phyloP scores from a whole-genome alignment of 2,329 filamentous ascomycete species.

The Cadophora sp. region DNA sequence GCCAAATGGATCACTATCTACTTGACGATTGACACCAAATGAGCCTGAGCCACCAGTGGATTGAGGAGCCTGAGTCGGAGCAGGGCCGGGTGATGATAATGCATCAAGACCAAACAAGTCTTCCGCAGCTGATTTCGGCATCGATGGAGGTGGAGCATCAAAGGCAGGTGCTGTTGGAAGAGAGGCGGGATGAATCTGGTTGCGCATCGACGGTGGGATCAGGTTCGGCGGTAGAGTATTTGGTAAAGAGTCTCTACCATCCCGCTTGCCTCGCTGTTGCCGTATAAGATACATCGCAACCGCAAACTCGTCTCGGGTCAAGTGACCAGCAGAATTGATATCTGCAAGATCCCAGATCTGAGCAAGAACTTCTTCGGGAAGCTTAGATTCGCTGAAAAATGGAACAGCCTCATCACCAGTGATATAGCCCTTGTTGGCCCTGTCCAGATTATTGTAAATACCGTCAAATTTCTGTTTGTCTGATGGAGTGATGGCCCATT shows the following conservation, averaged over 20 bases:
- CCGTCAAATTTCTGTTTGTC: conserved; percentile 91
- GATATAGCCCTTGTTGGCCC: conserved; percentile 79
- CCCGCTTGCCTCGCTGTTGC: conserved; percentile 79
- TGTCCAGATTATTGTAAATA: conserved; percentile 86
- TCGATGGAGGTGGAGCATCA: conserved; percentile 50
- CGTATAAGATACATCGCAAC: conserved; percentile 97
- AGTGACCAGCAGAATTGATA: conserved; percentile 85
- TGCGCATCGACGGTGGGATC: conserved; percentile 85
- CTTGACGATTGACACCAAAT: conserved; percentile 49
- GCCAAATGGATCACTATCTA: conserved; percentile 48
- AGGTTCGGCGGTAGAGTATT: conserved; percentile 79
- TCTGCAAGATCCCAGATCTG: conserved; percentile 98
- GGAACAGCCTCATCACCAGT: conserved; percentile 93
- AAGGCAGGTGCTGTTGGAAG: conserved; percentile 53
- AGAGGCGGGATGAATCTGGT: conserved; percentile 56
- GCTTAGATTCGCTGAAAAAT: conserved; percentile 91
- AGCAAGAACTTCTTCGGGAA: conserved; percentile 87
- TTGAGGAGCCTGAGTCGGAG: conserved; percentile 63
- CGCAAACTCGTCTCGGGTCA: conserved; percentile 90
- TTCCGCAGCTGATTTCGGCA: conserved; percentile 83
- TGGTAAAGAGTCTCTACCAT: conserved; percentile 68
- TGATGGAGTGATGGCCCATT: conserved; percentile 82
- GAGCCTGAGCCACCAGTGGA: conserved; percentile 76
- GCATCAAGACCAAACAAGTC: conserved; percentile 94
- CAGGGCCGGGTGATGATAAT: conserved; percentile 55